Conservation (phyloP, 2,329 filamentous ascomycete species). For the Colletotrichum liaoningense region DNA sequence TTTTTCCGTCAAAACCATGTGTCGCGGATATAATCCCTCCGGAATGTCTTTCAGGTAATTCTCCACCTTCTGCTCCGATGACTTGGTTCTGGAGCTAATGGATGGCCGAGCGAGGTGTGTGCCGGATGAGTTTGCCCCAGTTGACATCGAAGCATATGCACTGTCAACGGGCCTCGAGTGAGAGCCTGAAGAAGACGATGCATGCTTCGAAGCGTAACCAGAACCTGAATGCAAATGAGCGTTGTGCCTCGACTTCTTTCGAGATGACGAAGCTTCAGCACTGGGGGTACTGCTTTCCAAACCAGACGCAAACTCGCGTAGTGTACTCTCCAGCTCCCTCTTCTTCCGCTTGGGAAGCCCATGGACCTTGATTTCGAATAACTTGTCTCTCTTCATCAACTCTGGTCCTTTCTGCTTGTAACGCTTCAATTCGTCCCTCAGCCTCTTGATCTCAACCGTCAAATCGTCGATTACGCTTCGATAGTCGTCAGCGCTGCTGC, state of each 20-base stretch:
- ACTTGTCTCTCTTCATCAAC: constrained; percentile 77
- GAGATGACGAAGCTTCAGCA: constrained; percentile 62
- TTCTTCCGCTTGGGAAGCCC: constrained; percentile 79
- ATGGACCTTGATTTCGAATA: constrained; percentile 87
- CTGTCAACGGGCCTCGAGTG: constrained; percentile 68
- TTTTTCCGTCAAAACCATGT: constrained; percentile 74
- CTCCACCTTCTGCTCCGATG: constrained; percentile 71
- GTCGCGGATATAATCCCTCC: constrained; percentile 72
- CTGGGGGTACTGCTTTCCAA: constrained; percentile 43
- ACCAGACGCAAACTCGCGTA: constrained; percentile 75
- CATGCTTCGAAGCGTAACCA: constrained; percentile 61
- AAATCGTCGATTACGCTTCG: constrained; percentile 89
- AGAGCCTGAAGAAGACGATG: constrained; percentile 63
- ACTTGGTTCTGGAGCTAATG: constrained; percentile 49
- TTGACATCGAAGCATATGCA: constrained; percentile 76
- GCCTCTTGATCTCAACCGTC: constrained; percentile 83
- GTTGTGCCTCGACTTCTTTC: constrained; percentile 55
- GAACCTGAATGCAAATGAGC: constrained; percentile 55
- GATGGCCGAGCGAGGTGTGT: constrained; percentile 52
- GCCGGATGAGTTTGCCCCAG: constrained; percentile 57
- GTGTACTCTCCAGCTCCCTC: constrained; percentile 78
- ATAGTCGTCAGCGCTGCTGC: constrained; percentile 78
- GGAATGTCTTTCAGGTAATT: constrained; percentile 80
- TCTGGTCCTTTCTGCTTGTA: constrained; percentile 76
- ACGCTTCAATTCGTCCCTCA: constrained; percentile 78